Base-by-base conservation (phyloP, 768 basidiomycete genomes). In the Termitomyces sp. region DNA sequence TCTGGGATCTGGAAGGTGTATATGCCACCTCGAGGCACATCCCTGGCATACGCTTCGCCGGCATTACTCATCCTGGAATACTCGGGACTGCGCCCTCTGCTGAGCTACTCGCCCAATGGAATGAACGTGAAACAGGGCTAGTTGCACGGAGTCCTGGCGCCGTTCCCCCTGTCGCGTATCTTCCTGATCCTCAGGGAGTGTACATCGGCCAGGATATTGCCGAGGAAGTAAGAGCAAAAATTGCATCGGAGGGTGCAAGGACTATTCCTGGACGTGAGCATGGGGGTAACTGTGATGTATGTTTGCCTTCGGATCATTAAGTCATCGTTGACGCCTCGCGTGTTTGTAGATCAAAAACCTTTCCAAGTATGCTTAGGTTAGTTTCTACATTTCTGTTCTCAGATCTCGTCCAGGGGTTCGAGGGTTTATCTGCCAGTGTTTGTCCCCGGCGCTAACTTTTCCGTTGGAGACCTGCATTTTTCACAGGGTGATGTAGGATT, bases 181-280 rank as follows among this genome's bases (percentile, higher is more conserved):
- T 82, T 1, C 89, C 89, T 9, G 74, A 84, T 55, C 70, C 76
- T 0, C 73, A 65, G 26, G 86, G 86, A 1, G 80, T 84, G 6
- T 85, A 90, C 63, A 81, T 91, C 13, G 89, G 89, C 3, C 86
- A 89, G 66, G 84, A 86, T 41, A 60, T 90, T 4, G 62, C 71
- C 12, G 64, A 70, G 0, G 73, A 78, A 4, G 66, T 86, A 2
- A 65, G 67, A 50, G 73, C 76, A 59, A 85, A 80, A 75, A 82
- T 92, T 56, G 73, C 75, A 12, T 66, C 63, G 31, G 87, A 92
- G 61, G 89, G 89, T 22, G 88, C 88, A 39, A 76, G 89, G 60
- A 90, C 89, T 0, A 75, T 88, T 44, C 89, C 89, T 7, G 87
- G 85, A 15, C 69, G 89, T n/a, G 88, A 92, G 66, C 87, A 90